Conservation (phyloP, 2,329 filamentous ascomycete genomes). For the Aspergillus costaricaensis region DNA sequence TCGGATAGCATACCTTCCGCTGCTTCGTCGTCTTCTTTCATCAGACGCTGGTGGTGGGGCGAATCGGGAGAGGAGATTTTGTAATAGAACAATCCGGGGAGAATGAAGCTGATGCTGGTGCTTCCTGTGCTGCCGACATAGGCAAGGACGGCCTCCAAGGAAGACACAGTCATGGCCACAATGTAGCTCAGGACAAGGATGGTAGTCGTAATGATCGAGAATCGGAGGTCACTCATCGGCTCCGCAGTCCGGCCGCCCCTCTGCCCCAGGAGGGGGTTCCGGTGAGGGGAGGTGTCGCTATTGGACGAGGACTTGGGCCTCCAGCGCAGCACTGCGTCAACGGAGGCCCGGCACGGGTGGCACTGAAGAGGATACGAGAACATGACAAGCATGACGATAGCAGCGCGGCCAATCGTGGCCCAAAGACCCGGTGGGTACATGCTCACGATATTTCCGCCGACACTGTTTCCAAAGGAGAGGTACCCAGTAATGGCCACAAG, state of each 20-base stretch:
- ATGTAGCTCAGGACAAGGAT: slow-evolving; percentile 85
- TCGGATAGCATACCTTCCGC: slow-evolving; percentile 55
- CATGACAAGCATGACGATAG: slow-evolving; percentile 93
- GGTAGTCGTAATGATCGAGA: slow-evolving; percentile 82
- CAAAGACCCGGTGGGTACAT: slow-evolving; percentile 81
- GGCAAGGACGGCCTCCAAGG: slow-evolving; percentile 84
- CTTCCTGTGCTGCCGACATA: slow-evolving; percentile 95
- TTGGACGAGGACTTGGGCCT: slow-evolving; percentile 56
- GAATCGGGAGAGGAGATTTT: slow-evolving; percentile 93
- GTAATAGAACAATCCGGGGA: slow-evolving; percentile 96
- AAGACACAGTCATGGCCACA: slow-evolving; percentile 86
- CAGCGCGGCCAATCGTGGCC: slow-evolving; percentile 89
- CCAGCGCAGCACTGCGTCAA: slow-evolving; percentile 95
- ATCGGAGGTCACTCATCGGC: slow-evolving; percentile 81
- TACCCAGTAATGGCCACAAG: slow-evolving; percentile 94
- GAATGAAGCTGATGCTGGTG: slow-evolving; percentile 94
- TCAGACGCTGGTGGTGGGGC: slow-evolving; percentile 77
- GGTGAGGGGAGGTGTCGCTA: slow-evolving; percentile 47
- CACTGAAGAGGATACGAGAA: slow-evolving; percentile 96
- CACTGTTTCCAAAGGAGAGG: slow-evolving; percentile 86
- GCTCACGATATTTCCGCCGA: slow-evolving; percentile 88
- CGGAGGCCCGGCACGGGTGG: slow-evolving; percentile 91
- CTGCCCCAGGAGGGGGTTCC: slow-evolving; percentile 45
- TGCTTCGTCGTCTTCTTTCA: slow-evolving; percentile 85
- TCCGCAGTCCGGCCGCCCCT: slow-evolving; percentile 50